Evolutionary conservation across 257 asterid species (phyloP), one percentile per base, ranked within the genome.

Genomic region (Linderniella brevidens): DNA sequence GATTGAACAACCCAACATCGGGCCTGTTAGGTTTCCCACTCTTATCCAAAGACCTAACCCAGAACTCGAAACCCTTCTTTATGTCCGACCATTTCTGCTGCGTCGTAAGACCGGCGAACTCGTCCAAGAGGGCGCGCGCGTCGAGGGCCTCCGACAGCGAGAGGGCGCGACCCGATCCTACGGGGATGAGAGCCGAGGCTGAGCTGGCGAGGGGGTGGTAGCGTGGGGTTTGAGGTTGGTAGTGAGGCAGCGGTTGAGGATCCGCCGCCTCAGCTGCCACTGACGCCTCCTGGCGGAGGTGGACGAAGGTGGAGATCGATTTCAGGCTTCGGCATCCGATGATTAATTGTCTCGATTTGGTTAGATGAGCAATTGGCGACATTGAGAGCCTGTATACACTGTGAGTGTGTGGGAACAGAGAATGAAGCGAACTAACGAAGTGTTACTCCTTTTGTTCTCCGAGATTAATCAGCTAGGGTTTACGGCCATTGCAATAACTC

Each of bases 1-100:
- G 81, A 66, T 90, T 90, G 54, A 67, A 90, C 38, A 90, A 57
- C 48, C 68, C 57, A 12, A 68, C 96, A 61, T 90, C 87, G 5
- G 98, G 98, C 61, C 35, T 73, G 61, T 90, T 85, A 8, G 84
- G 94, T 63, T 78, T 81, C 59, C 98, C 98, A 47, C 60, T 64
- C 57, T 13, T 57, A 76, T 85, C 93, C 69, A 76, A 53, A 11
- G 79, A 67, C 65, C 64, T 64, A 56, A 77, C 58, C 98, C 98
- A 81, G 8, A 57, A 49, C 75, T 90, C 98, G 41, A 78, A 90
- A 46, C 76, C 54, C 56, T 72, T 71, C 67, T 74, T 90, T 70
- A 85, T 60, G 4, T 90, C 94, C 29, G n/a, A 58, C 96, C 96
- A 90, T 0, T 67, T 53, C 44, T 75, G 82, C 5, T 71, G 41